Evolutionary conservation across 306 rosid genomes (phyloP), one percentile per base, ranked within the genome.

Genomic region (Cucumis melo): DNA sequence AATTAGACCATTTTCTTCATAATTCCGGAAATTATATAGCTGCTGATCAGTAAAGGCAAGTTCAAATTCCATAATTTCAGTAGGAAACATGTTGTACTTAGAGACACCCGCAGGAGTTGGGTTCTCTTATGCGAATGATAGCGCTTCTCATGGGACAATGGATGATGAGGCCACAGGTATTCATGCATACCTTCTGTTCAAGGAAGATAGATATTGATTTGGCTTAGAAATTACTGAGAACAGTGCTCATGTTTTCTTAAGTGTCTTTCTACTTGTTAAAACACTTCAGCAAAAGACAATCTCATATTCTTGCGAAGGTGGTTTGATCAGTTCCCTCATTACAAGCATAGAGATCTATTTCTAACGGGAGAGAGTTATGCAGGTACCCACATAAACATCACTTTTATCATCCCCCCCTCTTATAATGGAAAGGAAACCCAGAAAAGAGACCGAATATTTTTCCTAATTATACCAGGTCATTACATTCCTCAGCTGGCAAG

Each of bases 91-190:
- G 88, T 64, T 87, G 21, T 87, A 82, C 77, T 62, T 87, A 82
- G 90, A 87, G 82, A 78, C 87, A 16, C 90, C 90, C 38, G 60
- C 85, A 29, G 90, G 88, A 77, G 88, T 85, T 78, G 88, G 89
- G 44, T 87, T 87, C 79, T 87, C 90, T 41, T 87, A 87, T 72
- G 79, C 87, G 16, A 21, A 64, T 29, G 76, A 82, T 78, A 68
- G 79, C 23, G 73, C 87, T 44, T 87, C 86, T 27, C 77, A 82
- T 61, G 86, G 76, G 78, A 27, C 85, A 71, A 83, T 84, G 21
- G 79, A 78, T 65, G 90, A 87, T 64, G 78, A 67, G 59, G 85
- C 83, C 77, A 84, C 90, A 74, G 90, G 90, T 42, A 60, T 60
- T 27, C 10, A 27, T 27, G 66, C 41, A 29, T 61, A 17, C 66